These are phyloP conservation scores for Gracilaria gracilis DNA, from an alignment of 23 red algal species.

Conservation along the genomic window DNA sequence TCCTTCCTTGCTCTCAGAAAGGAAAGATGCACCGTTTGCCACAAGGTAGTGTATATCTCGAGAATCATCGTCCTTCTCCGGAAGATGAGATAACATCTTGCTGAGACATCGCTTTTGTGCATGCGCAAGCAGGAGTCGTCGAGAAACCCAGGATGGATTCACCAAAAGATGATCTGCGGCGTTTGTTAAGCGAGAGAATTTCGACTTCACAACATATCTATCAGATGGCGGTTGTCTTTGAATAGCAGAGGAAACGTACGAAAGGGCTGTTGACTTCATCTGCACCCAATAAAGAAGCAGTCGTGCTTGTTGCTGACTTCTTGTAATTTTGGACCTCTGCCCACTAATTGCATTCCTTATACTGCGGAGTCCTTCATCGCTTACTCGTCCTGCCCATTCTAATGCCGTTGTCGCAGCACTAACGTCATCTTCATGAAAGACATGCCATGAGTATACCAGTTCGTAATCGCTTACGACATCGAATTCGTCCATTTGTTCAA, in stretches of 20 bases:
- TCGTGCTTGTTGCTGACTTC: constrained; percentile 6
- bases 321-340: background rate
- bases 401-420: constrained; percentile 60
- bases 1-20: constrained; percentile 41
- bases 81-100: constrained; percentile 28
- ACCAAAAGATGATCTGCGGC: constrained; percentile 6
- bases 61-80: background rate
- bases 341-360: constrained; percentile 42
- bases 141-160: constrained; percentile 52
- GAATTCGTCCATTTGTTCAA: constrained; percentile 8
- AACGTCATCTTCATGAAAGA: constrained; percentile 32
- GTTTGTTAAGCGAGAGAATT: constrained; percentile 30
- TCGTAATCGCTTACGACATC: constrained; percentile 48
- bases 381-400: constrained; percentile 66
- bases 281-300: constrained; percentile 50
- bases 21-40: constrained; percentile 12
- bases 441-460: constrained; percentile 59
- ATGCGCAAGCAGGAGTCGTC: constrained; percentile 53
- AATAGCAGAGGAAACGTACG: constrained; percentile 40
- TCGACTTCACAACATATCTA: constrained; percentile 46
- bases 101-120: constrained; percentile 46
- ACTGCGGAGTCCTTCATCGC: constrained; percentile 35
- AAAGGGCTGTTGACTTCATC: constrained; percentile 51
- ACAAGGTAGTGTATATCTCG: constrained; percentile 35
- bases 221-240: constrained; percentile 1